phyloP scores from a whole-genome alignment of 768 basidiomycete genomes.

The Rhodotorula toruloides region DNA sequence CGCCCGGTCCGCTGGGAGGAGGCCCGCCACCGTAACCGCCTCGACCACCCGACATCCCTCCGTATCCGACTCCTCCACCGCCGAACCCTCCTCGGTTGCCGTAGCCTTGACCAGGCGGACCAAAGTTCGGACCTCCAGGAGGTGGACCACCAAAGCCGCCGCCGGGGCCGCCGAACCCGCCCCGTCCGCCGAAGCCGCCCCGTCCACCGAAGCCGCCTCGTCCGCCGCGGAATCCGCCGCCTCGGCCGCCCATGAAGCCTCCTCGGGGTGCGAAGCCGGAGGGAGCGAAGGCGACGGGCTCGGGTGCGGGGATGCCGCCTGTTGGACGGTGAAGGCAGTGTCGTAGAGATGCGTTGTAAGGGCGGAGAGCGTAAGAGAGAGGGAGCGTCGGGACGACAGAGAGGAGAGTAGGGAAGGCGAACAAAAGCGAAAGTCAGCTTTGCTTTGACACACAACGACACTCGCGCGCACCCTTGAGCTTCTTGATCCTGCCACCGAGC shows the following conservation, averaged over 20 bases:
- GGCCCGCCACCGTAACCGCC: conserved; percentile 41
- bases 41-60: neutral
- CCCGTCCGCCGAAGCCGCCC: conserved; percentile 46
- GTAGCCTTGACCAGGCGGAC: neutral
- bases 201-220: conserved; percentile 45
- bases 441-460: no score
- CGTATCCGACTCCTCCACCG: conserved; percentile 1
- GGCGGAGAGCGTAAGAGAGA: neutral
- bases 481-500: conserved; percentile 91
- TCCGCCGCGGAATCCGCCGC: conserved; percentile 20
- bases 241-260: conserved; percentile 20
- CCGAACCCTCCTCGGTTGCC: neutral
- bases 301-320: conserved; percentile 45
- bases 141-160: neutral
- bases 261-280: conserved; percentile 28
- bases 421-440: neutral
- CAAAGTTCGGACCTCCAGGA: no score
- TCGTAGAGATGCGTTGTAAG: neutral
- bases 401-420: neutral
- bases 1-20: neutral
- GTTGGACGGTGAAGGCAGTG: conserved; percentile 48
- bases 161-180: conserved; percentile 41
- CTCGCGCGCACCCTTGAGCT: conserved; percentile 21
- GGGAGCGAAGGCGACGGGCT: conserved; percentile 48
- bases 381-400: neutral